Evolutionary conservation across 2,329 filamentous ascomycete genomes (phyloP), one percentile per base, ranked within the genome.

Genomic region (Drechslera avenae): DNA sequence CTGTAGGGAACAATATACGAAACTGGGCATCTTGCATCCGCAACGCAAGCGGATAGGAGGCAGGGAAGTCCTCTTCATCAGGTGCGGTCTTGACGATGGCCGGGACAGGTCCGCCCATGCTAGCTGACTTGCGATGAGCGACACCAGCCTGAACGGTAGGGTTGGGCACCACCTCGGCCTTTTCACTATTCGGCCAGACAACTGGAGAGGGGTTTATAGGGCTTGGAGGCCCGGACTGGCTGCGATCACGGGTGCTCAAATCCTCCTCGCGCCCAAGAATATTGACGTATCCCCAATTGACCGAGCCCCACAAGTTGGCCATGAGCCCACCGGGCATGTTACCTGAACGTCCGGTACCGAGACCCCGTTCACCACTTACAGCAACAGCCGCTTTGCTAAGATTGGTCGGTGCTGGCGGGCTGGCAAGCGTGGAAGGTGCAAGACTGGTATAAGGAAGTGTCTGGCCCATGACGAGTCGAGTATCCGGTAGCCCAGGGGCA

Each of bases 221-320:
- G 39, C 70, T 76, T 28, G 72, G 67, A 30, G 73, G 68, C 31
- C 64, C 65, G 28, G 72, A 73, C 8, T 62, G 52, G 35, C 62
- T 69, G 17, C 65, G 62, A 19, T 73, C 67, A 8, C 61, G 63
- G 13, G 44, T 53, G 3, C 46, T 39, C 6, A 73, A 74, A 21
- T 78, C 62, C n/a, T 83, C 80, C 37, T 83, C 81, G 16, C 78
- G 75, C 60, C 82, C 83, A 30, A 88, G 70, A 28, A 81, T 79
- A 59, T 88, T 87, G 51, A 88, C 75, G 57, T 84, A 83, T 12
- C 84, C 84, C 90, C 91, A 96, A 39, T 91, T 87, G 49, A 86
- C 88, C 65, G 87, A 95, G 41, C 93, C 93, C 93, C 93, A 97
- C 48, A 95, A 83, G 69, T 97, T 97, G 26, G 92, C 92, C 78